Conservation (phyloP, 2,329 filamentous ascomycete genomes). For the Aureobasidium sp. region DNA sequence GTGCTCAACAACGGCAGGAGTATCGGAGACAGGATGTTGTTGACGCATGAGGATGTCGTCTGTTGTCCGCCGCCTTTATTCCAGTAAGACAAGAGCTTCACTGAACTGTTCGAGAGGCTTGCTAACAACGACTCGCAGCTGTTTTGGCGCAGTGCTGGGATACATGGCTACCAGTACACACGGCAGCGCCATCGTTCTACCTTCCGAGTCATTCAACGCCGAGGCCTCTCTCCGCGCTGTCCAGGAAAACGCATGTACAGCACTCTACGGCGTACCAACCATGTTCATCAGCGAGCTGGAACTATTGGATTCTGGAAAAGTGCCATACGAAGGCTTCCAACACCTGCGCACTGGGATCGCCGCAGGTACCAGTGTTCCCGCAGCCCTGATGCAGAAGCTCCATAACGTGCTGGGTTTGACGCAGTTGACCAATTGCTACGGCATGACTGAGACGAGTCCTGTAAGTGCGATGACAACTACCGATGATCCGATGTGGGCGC, state of each 20-base stretch:
- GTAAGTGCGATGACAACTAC: conserved; percentile 74
- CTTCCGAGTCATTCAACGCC: conserved; percentile 80
- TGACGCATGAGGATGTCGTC: conserved; percentile 64
- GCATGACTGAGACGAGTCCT: conserved; percentile 85
- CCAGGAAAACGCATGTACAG: conserved; percentile 57
- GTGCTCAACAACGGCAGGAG: conserved; percentile 88
- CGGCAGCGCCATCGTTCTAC: conserved; percentile 75
- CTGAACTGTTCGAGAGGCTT: too few species aligned
- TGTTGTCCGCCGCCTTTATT: conserved; percentile 55
- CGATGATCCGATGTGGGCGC: conserved; percentile 63
- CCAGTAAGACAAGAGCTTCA: too few species aligned
- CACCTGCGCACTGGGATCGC: conserved; percentile 82
- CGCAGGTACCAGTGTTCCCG: conserved; percentile 78
- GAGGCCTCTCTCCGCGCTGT: conserved; percentile 59
- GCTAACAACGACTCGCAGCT: conserved; percentile 36
- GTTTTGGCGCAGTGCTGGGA: conserved; percentile 87
- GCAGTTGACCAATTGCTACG: conserved; percentile 89
- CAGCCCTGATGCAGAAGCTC: conserved; percentile 69
- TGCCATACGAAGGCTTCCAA: conserved; percentile 23
- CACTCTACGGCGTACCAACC: conserved; percentile 82
- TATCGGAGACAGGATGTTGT: conserved; percentile 78
- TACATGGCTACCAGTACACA: conserved; percentile 91
- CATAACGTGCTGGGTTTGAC: conserved; percentile 67
- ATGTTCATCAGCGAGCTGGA: conserved; percentile 92
- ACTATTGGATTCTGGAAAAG: conserved; percentile 52